A percentile compares a stretch with the other conserved stretches of the same genome.
These are phyloP conservation scores for Suillus paluster DNA, from an alignment of 768 basidiomycete genomes.

Conservation along the genomic window DNA sequence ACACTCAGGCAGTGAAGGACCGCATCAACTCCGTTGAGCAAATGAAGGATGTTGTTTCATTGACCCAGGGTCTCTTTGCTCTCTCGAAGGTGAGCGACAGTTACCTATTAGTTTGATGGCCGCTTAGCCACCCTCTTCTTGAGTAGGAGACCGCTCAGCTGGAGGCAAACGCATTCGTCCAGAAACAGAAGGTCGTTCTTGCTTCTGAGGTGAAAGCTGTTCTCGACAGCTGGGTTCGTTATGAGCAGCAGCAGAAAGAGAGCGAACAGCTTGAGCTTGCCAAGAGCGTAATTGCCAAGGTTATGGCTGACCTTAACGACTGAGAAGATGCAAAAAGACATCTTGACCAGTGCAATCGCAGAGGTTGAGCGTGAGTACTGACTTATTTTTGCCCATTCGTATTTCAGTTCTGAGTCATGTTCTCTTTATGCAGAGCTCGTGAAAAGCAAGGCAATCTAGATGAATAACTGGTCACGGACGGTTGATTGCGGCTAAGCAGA, in stretches of 20 bases:
- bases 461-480: conserved; percentile 6
- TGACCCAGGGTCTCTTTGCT: conserved; percentile 90
- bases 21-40: conserved; percentile 90
- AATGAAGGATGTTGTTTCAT: conserved; percentile 93
- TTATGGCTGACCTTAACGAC: conserved; percentile 80
- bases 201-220: conserved; percentile 91
- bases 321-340: conserved; percentile 89
- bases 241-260: conserved; percentile 96
- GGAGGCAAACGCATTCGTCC: conserved; percentile 88
- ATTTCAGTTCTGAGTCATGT: neutral
- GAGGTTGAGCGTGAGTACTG: conserved; percentile 89
- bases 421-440: conserved; percentile 68
- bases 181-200: conserved; percentile 86
- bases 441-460: conserved; percentile 89
- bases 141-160: conserved; percentile 87
- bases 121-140: neutral
- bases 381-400: neutral
- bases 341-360: conserved; percentile 75
- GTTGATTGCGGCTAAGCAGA: conserved; percentile 26
- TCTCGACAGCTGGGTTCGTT: conserved; percentile 97
- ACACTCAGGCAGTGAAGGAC: conserved; percentile 91
- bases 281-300: conserved; percentile 86
- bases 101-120: neutral
- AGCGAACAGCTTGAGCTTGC: conserved; percentile 93
- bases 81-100: conserved; percentile 76